These are phyloP conservation scores for Taiozyma sp. DNA, from an alignment of 1,139 yeast genomes.

Conservation along the genomic window DNA sequence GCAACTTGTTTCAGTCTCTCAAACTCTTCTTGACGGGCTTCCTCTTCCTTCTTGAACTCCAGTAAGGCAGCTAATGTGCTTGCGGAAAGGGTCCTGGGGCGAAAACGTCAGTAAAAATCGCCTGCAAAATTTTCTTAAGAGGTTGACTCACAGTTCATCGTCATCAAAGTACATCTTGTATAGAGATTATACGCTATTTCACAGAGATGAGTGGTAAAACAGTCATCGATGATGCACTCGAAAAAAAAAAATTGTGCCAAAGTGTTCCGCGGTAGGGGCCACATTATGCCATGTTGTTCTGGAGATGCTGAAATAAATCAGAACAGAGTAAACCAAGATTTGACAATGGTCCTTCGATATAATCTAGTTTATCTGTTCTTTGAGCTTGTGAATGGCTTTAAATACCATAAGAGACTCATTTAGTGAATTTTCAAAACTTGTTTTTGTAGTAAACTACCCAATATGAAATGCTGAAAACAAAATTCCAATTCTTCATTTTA, in stretches of 20 bases:
- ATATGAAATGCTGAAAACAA: no score
- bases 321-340: no score
- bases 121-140: not conserved
- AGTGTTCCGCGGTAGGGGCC: not conserved
- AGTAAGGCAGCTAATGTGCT: conserved; percentile 72
- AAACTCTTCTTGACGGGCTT: conserved; percentile 53
- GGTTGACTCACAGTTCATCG: conserved; percentile 4
- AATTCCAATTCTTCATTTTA: no score
- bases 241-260: not conserved
- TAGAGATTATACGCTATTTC: not conserved
- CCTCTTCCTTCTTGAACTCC: conserved; percentile 66
- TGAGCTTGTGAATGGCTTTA: no score
- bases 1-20: conserved; percentile 51
- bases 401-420: no score
- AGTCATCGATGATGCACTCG: not conserved
- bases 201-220: not conserved
- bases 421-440: no score
- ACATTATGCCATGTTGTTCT: not conserved
- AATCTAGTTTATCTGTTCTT: no score
- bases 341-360: no score
- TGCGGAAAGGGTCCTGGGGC: conserved; percentile 35
- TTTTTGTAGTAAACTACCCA: no score
- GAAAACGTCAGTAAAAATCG: not conserved
- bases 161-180: conserved; percentile 8
- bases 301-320: no score